phyloP scores from a whole-genome alignment of 371 early-diverging fungal genomes.

The Apophysomyces variabilis region DNA sequence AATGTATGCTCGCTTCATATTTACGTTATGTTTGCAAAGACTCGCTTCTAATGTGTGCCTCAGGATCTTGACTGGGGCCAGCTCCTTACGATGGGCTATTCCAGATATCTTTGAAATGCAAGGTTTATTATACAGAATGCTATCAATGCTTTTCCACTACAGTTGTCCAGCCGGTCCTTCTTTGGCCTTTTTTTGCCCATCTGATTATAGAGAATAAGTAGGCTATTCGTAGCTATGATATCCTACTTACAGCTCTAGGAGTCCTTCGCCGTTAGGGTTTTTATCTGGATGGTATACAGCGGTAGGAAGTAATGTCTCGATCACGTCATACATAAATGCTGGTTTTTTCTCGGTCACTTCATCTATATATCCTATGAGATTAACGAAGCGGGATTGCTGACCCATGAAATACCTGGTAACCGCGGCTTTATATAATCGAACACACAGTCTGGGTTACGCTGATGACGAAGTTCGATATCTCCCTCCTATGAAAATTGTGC shows the following conservation, averaged over 20 bases:
- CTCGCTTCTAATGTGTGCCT: not conserved
- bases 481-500: slow-evolving; percentile 55
- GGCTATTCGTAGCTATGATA: not conserved
- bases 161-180: slow-evolving; percentile 60
- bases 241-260: slow-evolving; percentile 76
- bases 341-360: slow-evolving; percentile 83
- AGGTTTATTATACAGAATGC: slow-evolving; percentile 10
- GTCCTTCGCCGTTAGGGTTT: slow-evolving; percentile 65
- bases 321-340: slow-evolving; percentile 78
- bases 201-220: slow-evolving; percentile 24
- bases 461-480: slow-evolving; percentile 88
- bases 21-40: too few relatives aligned
- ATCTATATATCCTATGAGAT: slow-evolving; percentile 25
- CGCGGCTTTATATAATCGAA: slow-evolving; percentile 89
- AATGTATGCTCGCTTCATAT: too few relatives aligned
- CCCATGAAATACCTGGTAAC: slow-evolving; percentile 35
- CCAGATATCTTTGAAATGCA: not conserved
- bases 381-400: not conserved
- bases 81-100: not conserved
- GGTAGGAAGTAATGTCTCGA: slow-evolving; percentile 87
- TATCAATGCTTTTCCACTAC: slow-evolving; percentile 30
- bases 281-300: slow-evolving; percentile 68
- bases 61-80: not conserved
- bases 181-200: slow-evolving; percentile 53
- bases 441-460: slow-evolving; percentile 90